A percentile compares a stretch with the other conserved stretches of the same genome.
Conservation (phyloP, 2,329 filamentous ascomycete species). For the Zasmidium cellare region DNA sequence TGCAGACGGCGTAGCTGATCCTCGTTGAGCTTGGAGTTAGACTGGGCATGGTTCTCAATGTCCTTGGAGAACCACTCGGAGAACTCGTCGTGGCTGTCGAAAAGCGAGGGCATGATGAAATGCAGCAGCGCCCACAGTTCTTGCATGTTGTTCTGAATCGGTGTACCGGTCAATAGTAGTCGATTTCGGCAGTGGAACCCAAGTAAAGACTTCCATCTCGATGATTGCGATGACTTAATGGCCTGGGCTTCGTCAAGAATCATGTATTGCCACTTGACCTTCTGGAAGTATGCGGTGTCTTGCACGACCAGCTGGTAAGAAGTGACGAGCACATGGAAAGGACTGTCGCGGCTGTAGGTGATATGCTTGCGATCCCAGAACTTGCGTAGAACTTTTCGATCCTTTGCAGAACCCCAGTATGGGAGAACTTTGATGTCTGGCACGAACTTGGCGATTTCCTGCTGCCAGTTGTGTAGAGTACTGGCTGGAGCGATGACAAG, state of each 20-base stretch:
- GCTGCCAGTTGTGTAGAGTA: constrained; percentile 98
- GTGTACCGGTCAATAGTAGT: constrained; percentile 89
- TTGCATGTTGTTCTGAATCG: constrained; percentile 99
- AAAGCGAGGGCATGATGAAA: constrained; percentile 99
- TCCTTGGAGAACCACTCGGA: constrained; percentile 94
- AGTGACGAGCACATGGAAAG: constrained; percentile 94
- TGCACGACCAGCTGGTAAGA: constrained; percentile 97
- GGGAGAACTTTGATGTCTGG: constrained; percentile 92
- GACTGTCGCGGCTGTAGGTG: constrained; percentile 88
- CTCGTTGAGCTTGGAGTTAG: constrained; percentile 98
- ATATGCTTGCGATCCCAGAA: constrained; percentile 99
- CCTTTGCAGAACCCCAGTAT: constrained; percentile 94
- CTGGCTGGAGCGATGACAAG: constrained; percentile 94
- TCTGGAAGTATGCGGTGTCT: constrained; percentile 96
- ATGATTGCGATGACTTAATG: constrained; percentile 97
- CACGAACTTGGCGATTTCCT: constrained; percentile 94
- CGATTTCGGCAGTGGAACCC: constrained; percentile 95
- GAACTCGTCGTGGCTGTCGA: constrained; percentile 90
- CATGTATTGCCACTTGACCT: constrained; percentile 99
- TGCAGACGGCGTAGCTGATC: constrained; percentile 95
- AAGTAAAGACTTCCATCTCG: constrained; percentile 92
- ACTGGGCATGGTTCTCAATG: constrained; percentile 97
- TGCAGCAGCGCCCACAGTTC: constrained; percentile 96
- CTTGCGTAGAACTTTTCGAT: constrained; percentile 93
- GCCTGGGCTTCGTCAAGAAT: constrained; percentile 98